Base-by-base conservation (phyloP, 2,329 filamentous ascomycete genomes). In the Aspergillus chevalieri region DNA sequence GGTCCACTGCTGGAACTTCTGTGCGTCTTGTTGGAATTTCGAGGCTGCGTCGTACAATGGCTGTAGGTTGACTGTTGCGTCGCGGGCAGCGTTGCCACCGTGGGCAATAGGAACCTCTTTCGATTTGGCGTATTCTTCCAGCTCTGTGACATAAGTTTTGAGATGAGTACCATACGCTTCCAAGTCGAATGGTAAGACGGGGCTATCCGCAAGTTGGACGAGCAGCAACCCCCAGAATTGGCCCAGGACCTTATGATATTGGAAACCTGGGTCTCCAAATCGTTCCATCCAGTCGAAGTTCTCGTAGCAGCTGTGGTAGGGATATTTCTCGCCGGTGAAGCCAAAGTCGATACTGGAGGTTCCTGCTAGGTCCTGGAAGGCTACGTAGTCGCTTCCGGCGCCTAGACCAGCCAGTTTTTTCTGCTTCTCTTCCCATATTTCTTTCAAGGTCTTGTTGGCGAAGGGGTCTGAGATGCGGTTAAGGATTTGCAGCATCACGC, bases 291-390 rank as follows among this genome's bases (percentile, higher is more conserved):
- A 92, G 42, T 90, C 85, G 59, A 87, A 91, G 47, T 84, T 94
- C 64, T 97, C 92, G 69, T 95, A 94, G 70, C 87, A 93, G 52
- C 86, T 91, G 68, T 90, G 85, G 46, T 85, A 83, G 0, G 91
- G 89, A 60, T 80, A 86, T 9, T 74, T 69, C 6, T 79, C 74
- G 42, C 86, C 87, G 34, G 74, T 69, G 63, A 98, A 97, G 24
- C 82, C 79, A 56, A 98, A 81, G 65, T 97, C 90, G 49, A 98
- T 76, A 9, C 87, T 91, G 42, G 89, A 92, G 6, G 84, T 90
- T 47, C 93, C 93, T 0, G 89, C 89, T 46, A 97, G 87, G 65
- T 92, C 82, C 69, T 95, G 92, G 68, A 97, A 98, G 2, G 90
- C 83, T 2, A 90, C 86, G 60, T 89, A 93, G 68, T 97, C 93